These are phyloP conservation scores for Sisymbrium altissimum DNA, from an alignment of 345 rosid species.

Conservation along the genomic window DNA sequence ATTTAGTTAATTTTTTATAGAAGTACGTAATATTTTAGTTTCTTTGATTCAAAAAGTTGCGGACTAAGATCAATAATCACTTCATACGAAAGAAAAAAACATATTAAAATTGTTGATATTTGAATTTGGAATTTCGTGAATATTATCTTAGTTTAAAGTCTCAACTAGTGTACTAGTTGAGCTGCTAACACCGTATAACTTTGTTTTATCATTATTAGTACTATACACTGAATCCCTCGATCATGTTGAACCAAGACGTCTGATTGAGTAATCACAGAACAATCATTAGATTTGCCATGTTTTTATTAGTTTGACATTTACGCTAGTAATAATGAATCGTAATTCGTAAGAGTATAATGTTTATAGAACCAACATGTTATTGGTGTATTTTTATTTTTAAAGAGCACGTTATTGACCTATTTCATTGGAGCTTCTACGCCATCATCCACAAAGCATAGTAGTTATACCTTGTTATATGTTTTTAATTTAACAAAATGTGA, in stretches of 20 bases:
- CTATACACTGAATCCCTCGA: background rate
- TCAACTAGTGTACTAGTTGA: too few relatives aligned
- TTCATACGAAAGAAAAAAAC: background rate
- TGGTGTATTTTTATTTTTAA: background rate
- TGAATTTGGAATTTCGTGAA: background rate
- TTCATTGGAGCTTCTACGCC: slow-evolving; percentile 14
- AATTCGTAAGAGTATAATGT: background rate
- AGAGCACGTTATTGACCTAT: background rate
- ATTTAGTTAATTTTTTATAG: too few relatives aligned
- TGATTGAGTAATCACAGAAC: background rate
- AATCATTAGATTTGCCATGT: background rate
- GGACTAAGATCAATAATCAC: background rate
- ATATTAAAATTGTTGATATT: background rate
- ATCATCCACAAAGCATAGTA: slow-evolving; percentile 16
- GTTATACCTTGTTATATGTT: background rate
- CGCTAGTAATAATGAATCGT: background rate
- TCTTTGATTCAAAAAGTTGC: background rate
- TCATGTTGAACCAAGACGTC: background rate
- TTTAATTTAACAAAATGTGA: background rate
- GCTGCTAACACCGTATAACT: background rate
- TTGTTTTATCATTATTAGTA: background rate
- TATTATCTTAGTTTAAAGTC: background rate
- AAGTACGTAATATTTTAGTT: too few relatives aligned
- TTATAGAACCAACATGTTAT: background rate
- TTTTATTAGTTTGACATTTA: background rate